Evolutionary conservation across 2,329 filamentous ascomycete genomes (phyloP).

Genomic region (Pleoardoris graminearum): DNA sequence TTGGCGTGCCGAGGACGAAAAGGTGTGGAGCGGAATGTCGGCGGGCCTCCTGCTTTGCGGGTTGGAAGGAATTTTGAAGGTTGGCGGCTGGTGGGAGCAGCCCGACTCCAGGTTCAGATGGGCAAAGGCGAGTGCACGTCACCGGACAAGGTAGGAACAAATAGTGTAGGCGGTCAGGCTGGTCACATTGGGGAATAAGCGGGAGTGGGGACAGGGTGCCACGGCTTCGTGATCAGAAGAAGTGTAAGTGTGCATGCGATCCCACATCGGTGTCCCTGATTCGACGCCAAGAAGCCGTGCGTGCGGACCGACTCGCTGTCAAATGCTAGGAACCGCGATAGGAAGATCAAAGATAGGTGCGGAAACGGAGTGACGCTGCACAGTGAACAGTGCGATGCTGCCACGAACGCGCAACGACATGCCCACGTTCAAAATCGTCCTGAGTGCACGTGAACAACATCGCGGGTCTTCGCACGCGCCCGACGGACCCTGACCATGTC

Average conservation of each 20-base stretch:
- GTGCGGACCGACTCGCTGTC: neutral
- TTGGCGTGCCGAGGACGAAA: constrained; percentile 55
- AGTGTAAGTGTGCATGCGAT: constrained; percentile 13
- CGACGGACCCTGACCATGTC: neutral
- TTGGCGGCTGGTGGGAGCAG: constrained; percentile 62
- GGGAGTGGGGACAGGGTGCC: constrained; percentile 24
- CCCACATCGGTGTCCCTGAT: neutral
- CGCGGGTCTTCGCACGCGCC: neutral
- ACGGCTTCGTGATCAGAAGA: constrained; percentile 34
- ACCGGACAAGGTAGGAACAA: constrained; percentile 30
- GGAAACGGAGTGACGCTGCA: too few species aligned
- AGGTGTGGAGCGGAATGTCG: constrained; percentile 84
- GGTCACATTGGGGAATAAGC: constrained; percentile 39
- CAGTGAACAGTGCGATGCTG: too few species aligned
- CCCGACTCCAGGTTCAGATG: constrained; percentile 37
- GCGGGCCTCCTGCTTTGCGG: constrained; percentile 69
- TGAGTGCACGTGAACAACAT: too few species aligned
- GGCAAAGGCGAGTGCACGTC: constrained; percentile 36
- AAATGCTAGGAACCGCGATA: constrained; percentile 5
- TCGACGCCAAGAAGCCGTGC: neutral
- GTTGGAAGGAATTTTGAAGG: constrained; percentile 81
- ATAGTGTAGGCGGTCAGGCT: constrained; percentile 36
- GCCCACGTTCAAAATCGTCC: too few species aligned
- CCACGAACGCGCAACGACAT: too few species aligned
- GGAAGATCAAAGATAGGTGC: neutral